Base-by-base conservation (phyloP, 129 eudicot species). In the Flaveria linearis region DNA sequence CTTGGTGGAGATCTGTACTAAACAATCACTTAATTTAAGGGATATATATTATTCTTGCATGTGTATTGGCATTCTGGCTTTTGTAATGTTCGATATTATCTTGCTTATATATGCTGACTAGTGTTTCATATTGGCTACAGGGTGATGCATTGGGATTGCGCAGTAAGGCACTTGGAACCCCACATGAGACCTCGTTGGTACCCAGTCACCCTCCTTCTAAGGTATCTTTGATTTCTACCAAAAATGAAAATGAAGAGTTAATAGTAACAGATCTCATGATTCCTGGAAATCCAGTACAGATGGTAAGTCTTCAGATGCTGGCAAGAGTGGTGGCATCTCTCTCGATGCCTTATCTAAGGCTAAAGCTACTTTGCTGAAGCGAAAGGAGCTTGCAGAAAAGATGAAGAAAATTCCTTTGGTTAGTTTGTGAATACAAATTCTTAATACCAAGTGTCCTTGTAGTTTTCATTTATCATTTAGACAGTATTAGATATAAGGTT, bases 211-310 rank as follows among this genome's bases (percentile, higher is more conserved):
- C 87, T 82, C 81, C 88, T n/a, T n/a, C n/a, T 82, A 91, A 94
- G 99, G 99, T 94, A 90, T 88, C 96, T 88, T 88, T 88, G 70
- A 87, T 91, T 91, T 81, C 88, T 87, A 94, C 87, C 87, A 89
- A 90, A 88, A 87, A 84, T 91, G 99, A 94, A 91, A 94, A 94
- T 94, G 91, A 88, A 91, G 97, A 89, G 97, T 91, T 89, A 91
- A 85, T 94, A 86, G 84, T 89, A 91, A 86, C 99, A 85, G 94
- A 94, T 94, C 96, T 94, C 96, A 91, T 91, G 96, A 89, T 89
- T 91, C 89, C 90, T 91, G 97, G 89, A 89, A 91, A 89, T 94
- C 92, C 82, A 94, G 98, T 94, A 94, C 98, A 94, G 97, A 94
- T 94, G 91, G 96, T 84, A 85, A 83, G 84, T 78, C 85, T 82